These are phyloP conservation scores for Neocallimastix lanati DNA, from an alignment of 192 early-diverging fungal genomes.

Conservation along the genomic window DNA sequence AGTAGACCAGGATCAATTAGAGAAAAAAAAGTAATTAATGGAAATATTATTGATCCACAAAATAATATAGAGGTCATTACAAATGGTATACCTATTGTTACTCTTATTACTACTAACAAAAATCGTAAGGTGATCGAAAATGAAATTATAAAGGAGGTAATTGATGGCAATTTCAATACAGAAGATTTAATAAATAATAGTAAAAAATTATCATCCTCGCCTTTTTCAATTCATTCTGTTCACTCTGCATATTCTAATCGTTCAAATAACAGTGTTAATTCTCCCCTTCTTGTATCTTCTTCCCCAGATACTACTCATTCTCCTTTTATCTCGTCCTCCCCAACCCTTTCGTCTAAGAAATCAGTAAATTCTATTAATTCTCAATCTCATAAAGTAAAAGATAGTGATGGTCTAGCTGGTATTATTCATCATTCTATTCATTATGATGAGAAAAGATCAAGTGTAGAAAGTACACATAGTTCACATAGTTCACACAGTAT, in stretches of 20 bases:
- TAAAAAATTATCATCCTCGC: not conserved
- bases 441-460: not conserved
- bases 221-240: not conserved
- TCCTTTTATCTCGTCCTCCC: too few relatives aligned
- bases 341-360: not conserved
- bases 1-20: not conserved
- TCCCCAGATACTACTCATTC: not conserved
- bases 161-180: not conserved
- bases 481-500: too few relatives aligned
- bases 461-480: too few relatives aligned
- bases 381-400: not conserved
- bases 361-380: not conserved
- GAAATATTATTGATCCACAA: not conserved
- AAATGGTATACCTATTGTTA: not conserved
- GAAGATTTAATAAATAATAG: not conserved
- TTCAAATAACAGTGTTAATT: not conserved
- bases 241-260: not conserved
- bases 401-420: not conserved
- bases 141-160: not conserved
- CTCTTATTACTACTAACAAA: not conserved
- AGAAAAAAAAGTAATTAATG: not conserved
- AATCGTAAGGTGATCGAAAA: not conserved
- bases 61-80: not conserved
- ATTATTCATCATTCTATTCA: not conserved
- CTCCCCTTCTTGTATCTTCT: not conserved